phyloP scores from a whole-genome alignment of 129 eudicot species.

The Sambucus nigra region DNA sequence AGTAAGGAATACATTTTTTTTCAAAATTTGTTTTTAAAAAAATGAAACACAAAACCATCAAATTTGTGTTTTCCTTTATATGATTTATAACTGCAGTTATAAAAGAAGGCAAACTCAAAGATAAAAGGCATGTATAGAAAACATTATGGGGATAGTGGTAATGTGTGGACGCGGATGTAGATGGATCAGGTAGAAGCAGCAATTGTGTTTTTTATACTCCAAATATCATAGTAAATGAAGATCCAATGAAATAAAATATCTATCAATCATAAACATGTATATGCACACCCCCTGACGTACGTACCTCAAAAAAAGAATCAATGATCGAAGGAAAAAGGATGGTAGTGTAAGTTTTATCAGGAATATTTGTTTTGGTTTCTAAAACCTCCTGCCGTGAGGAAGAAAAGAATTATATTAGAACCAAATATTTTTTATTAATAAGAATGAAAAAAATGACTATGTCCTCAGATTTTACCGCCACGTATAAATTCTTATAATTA shows the following conservation, averaged over 20 bases:
- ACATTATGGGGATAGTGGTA: background rate
- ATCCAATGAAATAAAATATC: background rate
- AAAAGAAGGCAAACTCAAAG: background rate
- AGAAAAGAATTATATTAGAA: slow-evolving; percentile 1
- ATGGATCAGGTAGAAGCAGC: background rate
- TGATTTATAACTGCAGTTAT: too few species aligned
- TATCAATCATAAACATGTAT: background rate
- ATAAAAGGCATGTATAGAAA: too few species aligned
- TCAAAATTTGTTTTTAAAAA: too few species aligned
- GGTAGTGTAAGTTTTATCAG: slow-evolving; percentile 18
- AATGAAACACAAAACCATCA: too few species aligned
- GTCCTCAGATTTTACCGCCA: slow-evolving; percentile 58
- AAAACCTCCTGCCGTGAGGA: slow-evolving; percentile 30
- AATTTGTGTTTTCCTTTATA: too few species aligned
- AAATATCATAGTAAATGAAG: background rate
- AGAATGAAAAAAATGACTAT: too few species aligned
- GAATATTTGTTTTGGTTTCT: slow-evolving; percentile 18
- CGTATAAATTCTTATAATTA: slow-evolving; percentile 38
- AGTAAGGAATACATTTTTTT: too few species aligned
- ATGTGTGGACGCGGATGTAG: too few species aligned
- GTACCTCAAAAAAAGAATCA: slow-evolving; percentile 75
- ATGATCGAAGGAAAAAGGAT: slow-evolving; percentile 28
- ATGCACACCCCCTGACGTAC: background rate
- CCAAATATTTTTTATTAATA: background rate
- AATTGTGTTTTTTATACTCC: background rate